Conservation (phyloP, 352 stramenopile species). For the Phytophthora idaei region DNA sequence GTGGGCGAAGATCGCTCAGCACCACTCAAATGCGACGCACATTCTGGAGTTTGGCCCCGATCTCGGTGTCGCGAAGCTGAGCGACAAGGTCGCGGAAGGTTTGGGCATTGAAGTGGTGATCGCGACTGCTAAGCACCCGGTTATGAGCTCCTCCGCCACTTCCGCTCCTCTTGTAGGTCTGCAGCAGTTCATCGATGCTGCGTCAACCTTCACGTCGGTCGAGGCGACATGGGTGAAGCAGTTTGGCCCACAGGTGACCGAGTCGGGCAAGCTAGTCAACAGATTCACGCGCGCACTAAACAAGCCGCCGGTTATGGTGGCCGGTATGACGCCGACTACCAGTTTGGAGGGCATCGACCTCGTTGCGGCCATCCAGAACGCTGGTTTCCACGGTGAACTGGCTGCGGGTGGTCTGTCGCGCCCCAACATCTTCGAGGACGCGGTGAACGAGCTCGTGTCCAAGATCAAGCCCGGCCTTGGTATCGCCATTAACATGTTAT, state of each 20-base stretch:
- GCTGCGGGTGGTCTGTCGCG: constrained; percentile 74
- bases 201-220: constrained; percentile 1
- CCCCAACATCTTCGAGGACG: constrained; percentile 74
- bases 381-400: constrained; percentile 82
- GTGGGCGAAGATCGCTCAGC: constrained; percentile 41
- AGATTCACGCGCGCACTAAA: constrained; percentile 78
- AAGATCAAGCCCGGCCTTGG: constrained; percentile 79
- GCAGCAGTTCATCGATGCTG: constrained; percentile 47
- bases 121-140: constrained; percentile 46
- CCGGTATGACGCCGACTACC: constrained; percentile 87
- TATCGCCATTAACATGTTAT: constrained; percentile 90
- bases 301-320: constrained; percentile 81
- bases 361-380: constrained; percentile 82
- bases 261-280: constrained; percentile 64
- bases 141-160: constrained; percentile 26
- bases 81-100: constrained; percentile 46
- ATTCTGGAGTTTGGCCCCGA: constrained; percentile 82
- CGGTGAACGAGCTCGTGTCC: constrained; percentile 67
- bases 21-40: constrained; percentile 57
- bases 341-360: constrained; percentile 82
- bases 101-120: constrained; percentile 64
- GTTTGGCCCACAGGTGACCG: constrained; percentile 56
- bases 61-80: constrained; percentile 58
- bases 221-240: constrained; percentile 55
- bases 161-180: constrained; percentile 45